Evolutionary conservation across 306 rosid genomes (phyloP), one percentile per base, ranked within the genome.

Genomic region (Cucurbita moschata): DNA sequence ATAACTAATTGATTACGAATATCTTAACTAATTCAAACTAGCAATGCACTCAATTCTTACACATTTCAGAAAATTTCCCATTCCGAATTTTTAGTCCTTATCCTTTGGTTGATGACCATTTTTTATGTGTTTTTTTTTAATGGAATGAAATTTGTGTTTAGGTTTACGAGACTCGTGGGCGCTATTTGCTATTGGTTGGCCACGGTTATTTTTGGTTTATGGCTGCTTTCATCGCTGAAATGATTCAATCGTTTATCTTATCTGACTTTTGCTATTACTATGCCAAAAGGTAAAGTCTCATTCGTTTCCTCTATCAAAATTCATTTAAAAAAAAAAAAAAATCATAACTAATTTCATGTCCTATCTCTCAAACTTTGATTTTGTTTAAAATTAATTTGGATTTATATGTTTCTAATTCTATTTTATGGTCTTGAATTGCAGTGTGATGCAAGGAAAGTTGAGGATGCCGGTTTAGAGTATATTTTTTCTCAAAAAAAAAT

Each of bases 221-320:
- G 26, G 71, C 86, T 3, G 90, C 85, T 52, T 84, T 88, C 60
- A 0, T 88, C 0, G 18, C 89, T 1, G 96, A 90, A 70, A 61
- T 90, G 72, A 78, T 93, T 64, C 96, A 88, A 60, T 86, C 96
- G 0, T 88, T 86, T 78, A 88, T 93, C 79, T 79, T 93, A 76
- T 85, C 92, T 0, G 98, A 93, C 77, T 93, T 93, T 54, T 90
- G 96, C 49, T 93, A 86, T 85, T 93, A 87, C 78, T 93, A 93
- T 75, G 68, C 83, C 4, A 86, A 88, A 79, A 86, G 97, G 96
- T 90, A 76, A 5, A 19, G 4, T 8, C 7, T 23, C 40, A 12
- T n/a, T 13, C 37, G 5, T 64, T 62, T 53, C 14, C 13, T 30
- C 66, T 10, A 12, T 30, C 35, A 9, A 19, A 18, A 1, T 54